Percentiles rank a stretch among this genome's conserved stretches.
These are phyloP conservation scores for Trichosporon inkin DNA, from an alignment of 1,284 basidiomycete species.

Conservation along the genomic window DNA sequence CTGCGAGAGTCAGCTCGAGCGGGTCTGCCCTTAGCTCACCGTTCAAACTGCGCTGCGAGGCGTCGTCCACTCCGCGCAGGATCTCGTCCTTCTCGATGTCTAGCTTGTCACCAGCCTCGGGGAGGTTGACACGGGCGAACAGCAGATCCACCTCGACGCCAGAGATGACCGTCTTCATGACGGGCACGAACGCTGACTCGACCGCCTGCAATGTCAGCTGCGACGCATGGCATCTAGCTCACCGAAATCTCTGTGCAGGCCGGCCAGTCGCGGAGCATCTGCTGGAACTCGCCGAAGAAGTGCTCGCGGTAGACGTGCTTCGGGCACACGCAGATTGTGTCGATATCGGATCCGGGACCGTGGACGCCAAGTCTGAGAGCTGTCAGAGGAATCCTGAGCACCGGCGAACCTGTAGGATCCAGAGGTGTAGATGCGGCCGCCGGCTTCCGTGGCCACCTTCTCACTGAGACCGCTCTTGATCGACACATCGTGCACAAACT, in stretches of 20 bases:
- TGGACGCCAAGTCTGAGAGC: slow-evolving; percentile 74
- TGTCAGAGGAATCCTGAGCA: background rate
- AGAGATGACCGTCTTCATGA: slow-evolving; percentile 86
- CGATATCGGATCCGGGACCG: slow-evolving; percentile 93
- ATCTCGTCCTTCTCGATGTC: slow-evolving; percentile 87
- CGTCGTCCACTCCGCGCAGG: slow-evolving; percentile 87
- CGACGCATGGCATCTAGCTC: slow-evolving; percentile 46
- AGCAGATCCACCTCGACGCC: slow-evolving; percentile 93
- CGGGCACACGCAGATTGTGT: slow-evolving; percentile 97
- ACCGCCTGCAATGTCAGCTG: slow-evolving; percentile 62
- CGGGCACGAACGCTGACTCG: slow-evolving; percentile 91
- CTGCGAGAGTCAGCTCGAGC: slow-evolving; percentile 52
- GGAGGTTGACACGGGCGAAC: slow-evolving; percentile 62
- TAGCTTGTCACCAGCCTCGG: slow-evolving; percentile 76
- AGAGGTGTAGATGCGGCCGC: slow-evolving; percentile 98
- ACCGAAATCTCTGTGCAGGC: slow-evolving; percentile 88
- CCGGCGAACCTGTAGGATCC: slow-evolving; percentile 72
- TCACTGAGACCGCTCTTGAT: slow-evolving; percentile 77
- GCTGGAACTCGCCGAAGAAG: slow-evolving; percentile 89
- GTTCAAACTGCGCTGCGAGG: slow-evolving; percentile 89
- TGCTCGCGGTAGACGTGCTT: slow-evolving; percentile 93
- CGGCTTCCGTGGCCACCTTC: slow-evolving; percentile 74
- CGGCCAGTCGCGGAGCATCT: slow-evolving; percentile 79
- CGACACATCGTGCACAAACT: slow-evolving; percentile 84
- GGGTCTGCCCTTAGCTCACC: slow-evolving; percentile 55